Percentiles rank a stretch among this genome's conserved stretches.
phyloP scores from a whole-genome alignment of 179 eudicot species.

The Patellifolia procumbens region DNA sequence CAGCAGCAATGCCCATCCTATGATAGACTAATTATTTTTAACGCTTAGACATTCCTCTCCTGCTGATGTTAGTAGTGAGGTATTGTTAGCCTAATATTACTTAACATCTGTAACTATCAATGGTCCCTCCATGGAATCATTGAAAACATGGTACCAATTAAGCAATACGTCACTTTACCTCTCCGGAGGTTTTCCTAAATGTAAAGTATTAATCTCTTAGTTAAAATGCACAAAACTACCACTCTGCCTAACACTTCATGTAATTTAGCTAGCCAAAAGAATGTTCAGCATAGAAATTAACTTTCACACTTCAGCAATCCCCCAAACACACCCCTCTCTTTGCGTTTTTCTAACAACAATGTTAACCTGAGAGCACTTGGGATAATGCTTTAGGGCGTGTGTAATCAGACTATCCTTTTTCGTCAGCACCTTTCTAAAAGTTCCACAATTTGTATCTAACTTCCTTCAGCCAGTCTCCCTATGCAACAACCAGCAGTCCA shows the following conservation, averaged over 20 bases:
- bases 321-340: neutral
- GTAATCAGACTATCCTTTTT: neutral
- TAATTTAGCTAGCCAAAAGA: neutral
- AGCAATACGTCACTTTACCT: neutral
- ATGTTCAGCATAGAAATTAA: neutral
- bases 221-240: no score
- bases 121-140: neutral
- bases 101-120: neutral
- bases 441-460: neutral
- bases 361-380: constrained; percentile 5
- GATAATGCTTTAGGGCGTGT: neutral
- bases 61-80: no score
- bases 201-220: neutral
- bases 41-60: neutral
- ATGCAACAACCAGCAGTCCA: neutral
- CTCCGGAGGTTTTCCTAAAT: neutral
- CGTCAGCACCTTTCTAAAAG: neutral
- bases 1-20: neutral
- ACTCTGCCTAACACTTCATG: neutral
- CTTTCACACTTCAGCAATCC: neutral
- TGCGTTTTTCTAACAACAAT: neutral
- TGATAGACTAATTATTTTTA: neutral
- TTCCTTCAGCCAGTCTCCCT: neutral
- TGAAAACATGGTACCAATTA: neutral
- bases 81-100: neutral